Evolutionary conservation across 2,329 filamentous ascomycete genomes (phyloP), one percentile per base, ranked within the genome.

Genomic region (Fusarium cyanostomum): DNA sequence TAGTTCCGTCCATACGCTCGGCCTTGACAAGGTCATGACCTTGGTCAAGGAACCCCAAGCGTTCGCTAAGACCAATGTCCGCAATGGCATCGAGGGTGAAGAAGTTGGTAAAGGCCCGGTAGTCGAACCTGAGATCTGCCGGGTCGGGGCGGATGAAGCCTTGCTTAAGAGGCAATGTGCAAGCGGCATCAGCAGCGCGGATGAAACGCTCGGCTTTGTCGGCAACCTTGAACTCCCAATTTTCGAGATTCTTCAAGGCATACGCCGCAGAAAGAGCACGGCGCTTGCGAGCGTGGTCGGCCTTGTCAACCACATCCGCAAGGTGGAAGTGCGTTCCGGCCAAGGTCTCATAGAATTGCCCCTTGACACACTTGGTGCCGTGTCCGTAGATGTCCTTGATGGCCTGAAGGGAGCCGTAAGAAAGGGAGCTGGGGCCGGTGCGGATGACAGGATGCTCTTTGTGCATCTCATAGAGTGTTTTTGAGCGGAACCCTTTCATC

Each of bases 21-120:
- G 78, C 81, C 3, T 72, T 74, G 33, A 79, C 74, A 8, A 74
- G 67, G 56, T 85, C 82, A 48, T 79, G 71, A 3, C 83, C 84
- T 18, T 73, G 69, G 39, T 84, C 83, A 3, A 86, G 75, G 59
- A 85, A 81, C 1, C 82, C 80, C 2, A 86, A 76, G n/a, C 75
- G 77, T 49, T 84, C 78, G 1, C 76, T 80, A 0, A 86, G 74
- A 2, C 82, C 84, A 68, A 86, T 86, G 50, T 86, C 81, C 13
- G 81, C 82, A 46, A 86, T 85, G 3, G 82, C 83, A 54, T 86
- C 84, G 12, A 86, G 74, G 0, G 82, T 83, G 69, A 86, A 86
- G 73, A 83, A 84, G 70, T 85, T 86, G 21, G 78, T 79, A n/a
- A 56, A 86, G 7, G 75, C 73, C 5, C 82, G 79, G 52, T 81